These are phyloP conservation scores for Blastomyces gilchristii DNA, from an alignment of 2,329 filamentous ascomycete genomes.

Conservation along the genomic window DNA sequence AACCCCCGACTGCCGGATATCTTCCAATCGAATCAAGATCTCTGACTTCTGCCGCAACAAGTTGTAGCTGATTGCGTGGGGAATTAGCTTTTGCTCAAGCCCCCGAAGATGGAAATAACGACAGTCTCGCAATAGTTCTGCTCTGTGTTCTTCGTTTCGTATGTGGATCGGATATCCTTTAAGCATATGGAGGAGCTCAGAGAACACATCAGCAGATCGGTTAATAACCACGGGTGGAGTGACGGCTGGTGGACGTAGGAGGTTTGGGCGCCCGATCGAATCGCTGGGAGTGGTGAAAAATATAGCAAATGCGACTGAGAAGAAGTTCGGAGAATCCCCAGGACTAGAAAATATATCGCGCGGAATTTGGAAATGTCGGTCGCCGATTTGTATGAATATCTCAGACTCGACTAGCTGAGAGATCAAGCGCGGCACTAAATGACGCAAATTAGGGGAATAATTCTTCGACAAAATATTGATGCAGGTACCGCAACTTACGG, in stretches of 20 bases:
- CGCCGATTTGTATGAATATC: conserved; percentile 85
- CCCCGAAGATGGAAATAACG: conserved; percentile 90
- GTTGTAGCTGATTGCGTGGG: conserved; percentile 67
- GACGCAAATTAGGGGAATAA: neutral
- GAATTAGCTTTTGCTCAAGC: conserved; percentile 75
- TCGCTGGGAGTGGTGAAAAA: conserved; percentile 75
- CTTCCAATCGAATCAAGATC: conserved; percentile 69
- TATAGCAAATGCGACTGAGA: conserved; percentile 77
- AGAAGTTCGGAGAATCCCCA: conserved; percentile 92
- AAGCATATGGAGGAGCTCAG: conserved; percentile 69
- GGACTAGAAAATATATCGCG: conserved; percentile 75
- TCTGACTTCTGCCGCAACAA: conserved; percentile 57
- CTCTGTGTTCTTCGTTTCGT: conserved; percentile 63
- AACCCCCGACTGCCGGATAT: conserved; percentile 80
- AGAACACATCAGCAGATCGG: conserved; percentile 72
- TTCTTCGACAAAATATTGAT: neutral
- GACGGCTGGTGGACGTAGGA: conserved; percentile 80
- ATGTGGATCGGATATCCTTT: conserved; percentile 76
- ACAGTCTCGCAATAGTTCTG: conserved; percentile 70
- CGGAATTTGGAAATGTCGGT: conserved; percentile 78
- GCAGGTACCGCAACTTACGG: conserved; percentile 40
- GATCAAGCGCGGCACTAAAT: conserved; percentile 72
- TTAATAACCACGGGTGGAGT: conserved; percentile 70
- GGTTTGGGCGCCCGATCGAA: conserved; percentile 65
- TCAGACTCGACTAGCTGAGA: conserved; percentile 84